A percentile compares a stretch with the other conserved stretches of the same genome.
Conservation (phyloP, 2,329 filamentous ascomycete genomes). For the Fusarium decemcellulare region DNA sequence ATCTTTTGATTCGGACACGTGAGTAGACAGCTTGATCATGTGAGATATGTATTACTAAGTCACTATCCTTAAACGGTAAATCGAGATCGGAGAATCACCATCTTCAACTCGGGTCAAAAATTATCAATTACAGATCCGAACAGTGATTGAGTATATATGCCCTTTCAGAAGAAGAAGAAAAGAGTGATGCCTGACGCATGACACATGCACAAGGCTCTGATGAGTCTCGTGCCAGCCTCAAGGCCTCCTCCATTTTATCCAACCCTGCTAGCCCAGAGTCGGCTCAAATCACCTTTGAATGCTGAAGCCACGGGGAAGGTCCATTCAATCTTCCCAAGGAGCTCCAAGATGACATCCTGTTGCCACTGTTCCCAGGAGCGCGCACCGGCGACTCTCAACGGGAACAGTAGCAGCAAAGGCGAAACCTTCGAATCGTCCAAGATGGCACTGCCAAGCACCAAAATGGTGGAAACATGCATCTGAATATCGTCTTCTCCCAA, state of each 20-base stretch:
- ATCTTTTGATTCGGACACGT: too few species aligned
- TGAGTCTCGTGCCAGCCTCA: too few species aligned
- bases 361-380: conserved; percentile 44
- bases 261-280: conserved; percentile 38
- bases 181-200: too few species aligned
- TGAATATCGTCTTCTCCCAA: conserved; percentile 40
- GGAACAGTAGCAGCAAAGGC: conserved; percentile 52
- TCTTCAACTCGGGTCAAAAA: too few species aligned
- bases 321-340: conserved; percentile 36
- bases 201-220: too few species aligned
- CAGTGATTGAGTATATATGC: too few species aligned
- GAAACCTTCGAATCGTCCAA: conserved; percentile 46
- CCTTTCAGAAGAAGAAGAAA: too few species aligned
- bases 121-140: too few species aligned
- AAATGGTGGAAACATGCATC: conserved; percentile 44
- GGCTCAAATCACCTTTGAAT: conserved; percentile 39
- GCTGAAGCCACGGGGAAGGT: conserved; percentile 47
- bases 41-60: too few species aligned
- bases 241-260: not conserved
- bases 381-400: conserved; percentile 52
- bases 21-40: too few species aligned
- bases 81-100: too few species aligned
- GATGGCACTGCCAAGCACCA: conserved; percentile 29
- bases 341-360: conserved; percentile 32
- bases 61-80: too few species aligned